Base-by-base conservation (phyloP, 225 moss, liverwort and hornwort genomes). In the Rhytidiadelphus loreus region DNA sequence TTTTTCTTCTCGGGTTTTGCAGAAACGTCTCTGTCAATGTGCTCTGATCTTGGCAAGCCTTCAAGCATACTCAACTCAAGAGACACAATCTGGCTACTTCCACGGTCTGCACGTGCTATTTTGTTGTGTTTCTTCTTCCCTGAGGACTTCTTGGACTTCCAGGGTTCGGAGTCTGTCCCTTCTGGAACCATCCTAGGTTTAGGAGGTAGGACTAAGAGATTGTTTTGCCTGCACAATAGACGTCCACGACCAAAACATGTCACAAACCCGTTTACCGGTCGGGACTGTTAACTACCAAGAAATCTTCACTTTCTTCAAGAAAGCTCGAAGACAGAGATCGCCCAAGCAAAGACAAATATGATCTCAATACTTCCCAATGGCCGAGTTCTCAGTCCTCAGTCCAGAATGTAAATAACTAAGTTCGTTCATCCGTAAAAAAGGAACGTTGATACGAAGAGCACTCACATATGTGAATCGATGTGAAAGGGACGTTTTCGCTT, bases 401-500 rank as follows among this genome's bases (percentile, higher is more conserved):
- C 48, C 48, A 79, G 53, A 84, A 75, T 77, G 30, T 11, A 11
- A 41, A 85, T 64, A 50, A 52, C 35, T 58, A 43, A 73, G 39
- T 39, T 65, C 37, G 48, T 43, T 50, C 78, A 87, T 86, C 16
- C 7, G 65, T 37, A 58, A 11, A 21, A 81, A 87, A 77, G 53
- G 43, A 52, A 37, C 13, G 37, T 46, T 75, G 62, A 61, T 57
- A 88, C 52, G 65, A 81, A 26, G 77, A 91, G 76, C 57, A 85
- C 90, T 88, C 79, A 93, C 93, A 37, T 87, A 61, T 88, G 90
- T 55, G 85, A 68, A 74, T 89, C 86, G 46, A 37, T 81, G 82
- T 86, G 83, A 84, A 84, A 56, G 30, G 85, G 86, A 73, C 93
- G 92, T 90, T 95, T 94, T 56, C 93, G 92, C 88, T 93, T 95